Evolutionary conservation across 2,329 filamentous ascomycete genomes (phyloP), one percentile per base, ranked within the genome.

Genomic region (Trichoderma atrobrunneum): DNA sequence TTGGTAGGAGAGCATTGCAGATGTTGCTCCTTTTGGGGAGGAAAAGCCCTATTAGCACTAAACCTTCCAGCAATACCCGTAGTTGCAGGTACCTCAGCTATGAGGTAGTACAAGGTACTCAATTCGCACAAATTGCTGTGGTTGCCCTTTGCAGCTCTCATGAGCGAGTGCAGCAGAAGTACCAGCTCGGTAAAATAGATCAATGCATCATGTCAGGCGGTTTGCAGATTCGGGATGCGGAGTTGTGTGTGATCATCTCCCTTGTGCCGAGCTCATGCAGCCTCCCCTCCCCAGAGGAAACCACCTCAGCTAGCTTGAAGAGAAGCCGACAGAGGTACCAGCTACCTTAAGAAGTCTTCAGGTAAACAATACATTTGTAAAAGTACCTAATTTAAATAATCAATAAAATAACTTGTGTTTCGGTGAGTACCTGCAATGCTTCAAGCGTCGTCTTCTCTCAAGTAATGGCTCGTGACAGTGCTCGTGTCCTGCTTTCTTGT

Each of bases 211-310:
- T 59, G 28, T 32, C 51, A 57, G 51, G 48, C 26, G 30, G 14
- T 69, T 61, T 14, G 66, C 56, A 69, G 54, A 69, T 26, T 34
- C 26, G 14, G 39, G 26, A 69, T 69, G 65, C 65, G 65, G 65
- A 69, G 65, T 60, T 69, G 56, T 68, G 64, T 59, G 65, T 61
- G 65, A 68, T 60, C 54, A 34, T 51, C 66, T 57, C 30, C 54
- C 66, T 39, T 56, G 59, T 69, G 24, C 57, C 34, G 54, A 68
- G 51, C 51, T 43, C 64, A 67, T 68, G 51, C 65, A 68, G 28
- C 65, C 51, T 43, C 24, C 65, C 65, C 65, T 34, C 51, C 34
- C 51, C 64, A 32, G 32, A 28, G 16, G 28, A n/a, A 21, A 43
- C 39, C 39, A 39, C 36, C 16, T 11, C 43, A 54, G 48, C 48